phyloP scores from a whole-genome alignment of 805 yeast species.

The Monosporozyma servazzii region DNA sequence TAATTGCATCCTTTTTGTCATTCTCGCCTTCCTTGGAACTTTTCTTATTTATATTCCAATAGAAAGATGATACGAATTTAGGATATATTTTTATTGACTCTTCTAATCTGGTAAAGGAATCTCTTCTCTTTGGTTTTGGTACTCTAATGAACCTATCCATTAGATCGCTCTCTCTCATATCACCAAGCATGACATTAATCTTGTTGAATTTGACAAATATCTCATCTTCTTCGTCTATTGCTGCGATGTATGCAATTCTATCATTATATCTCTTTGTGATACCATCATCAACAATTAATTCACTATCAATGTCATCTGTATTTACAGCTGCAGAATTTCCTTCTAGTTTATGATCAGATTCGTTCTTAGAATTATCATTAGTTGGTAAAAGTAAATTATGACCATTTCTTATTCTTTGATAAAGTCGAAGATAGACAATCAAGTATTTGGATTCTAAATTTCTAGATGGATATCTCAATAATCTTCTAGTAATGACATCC shows the following conservation, averaged over 20 bases:
- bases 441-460: not conserved
- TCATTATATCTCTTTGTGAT: conserved; percentile 2
- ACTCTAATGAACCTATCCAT: conserved; percentile 28
- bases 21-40: not conserved
- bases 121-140: not conserved
- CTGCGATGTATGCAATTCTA: not conserved
- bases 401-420: not conserved
- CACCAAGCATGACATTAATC: conserved; percentile 78
- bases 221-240: conserved; percentile 6
- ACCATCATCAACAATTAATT: not conserved
- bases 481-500: not conserved
- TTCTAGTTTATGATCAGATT: not conserved
- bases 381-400: not conserved
- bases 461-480: not conserved
- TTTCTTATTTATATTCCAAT: conserved; percentile 50
- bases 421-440: not conserved
- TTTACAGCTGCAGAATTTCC: not conserved
- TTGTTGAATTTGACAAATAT: conserved; percentile 35
- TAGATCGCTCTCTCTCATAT: conserved; percentile 48
- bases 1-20: not conserved
- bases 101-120: not conserved
- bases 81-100: conserved; percentile 36
- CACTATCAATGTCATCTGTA: conserved; percentile 1
- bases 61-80: conserved; percentile 62
- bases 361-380: not conserved